Conservation (phyloP, 257 asterid genomes). For the Fraxinus americana region DNA sequence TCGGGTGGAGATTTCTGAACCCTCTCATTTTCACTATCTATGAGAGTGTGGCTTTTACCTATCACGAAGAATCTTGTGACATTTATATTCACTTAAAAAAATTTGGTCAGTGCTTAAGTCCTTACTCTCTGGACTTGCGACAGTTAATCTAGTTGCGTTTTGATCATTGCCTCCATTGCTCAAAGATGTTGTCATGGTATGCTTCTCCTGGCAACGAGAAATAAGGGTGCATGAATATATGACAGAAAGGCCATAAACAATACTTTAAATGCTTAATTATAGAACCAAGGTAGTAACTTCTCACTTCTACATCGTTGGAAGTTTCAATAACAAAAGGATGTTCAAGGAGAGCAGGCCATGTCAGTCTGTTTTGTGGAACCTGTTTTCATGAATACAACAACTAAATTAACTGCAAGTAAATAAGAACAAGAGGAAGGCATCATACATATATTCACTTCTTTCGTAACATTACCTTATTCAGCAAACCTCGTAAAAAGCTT, state of each 20-base stretch:
- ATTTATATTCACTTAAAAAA: slow-evolving; percentile 23
- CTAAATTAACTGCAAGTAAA: slow-evolving; percentile 29
- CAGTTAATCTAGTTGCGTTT: slow-evolving; percentile 45
- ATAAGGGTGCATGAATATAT: slow-evolving; percentile 17
- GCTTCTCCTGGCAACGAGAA: slow-evolving; percentile 47
- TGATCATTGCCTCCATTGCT: slow-evolving; percentile 55
- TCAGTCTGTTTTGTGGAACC: slow-evolving; percentile 89
- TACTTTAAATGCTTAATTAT: slow-evolving; percentile 23
- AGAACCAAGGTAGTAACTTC: slow-evolving; percentile 26
- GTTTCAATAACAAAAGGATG: slow-evolving; percentile 88
- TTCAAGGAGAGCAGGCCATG: slow-evolving; percentile 98
- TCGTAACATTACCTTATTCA: slow-evolving; percentile 70
- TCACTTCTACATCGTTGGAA: slow-evolving; percentile 49
- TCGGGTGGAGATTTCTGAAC: slow-evolving; percentile 41
- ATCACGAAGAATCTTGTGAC: slow-evolving; percentile 13
- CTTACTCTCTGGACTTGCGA: slow-evolving; percentile 46
- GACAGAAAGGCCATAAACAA: slow-evolving; percentile 7
- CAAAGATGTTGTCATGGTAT: slow-evolving; percentile 34
- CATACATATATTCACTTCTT: slow-evolving; percentile 13
- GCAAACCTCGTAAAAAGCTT: slow-evolving; percentile 90
- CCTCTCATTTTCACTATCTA: slow-evolving; percentile 42
- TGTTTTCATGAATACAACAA: slow-evolving; percentile 35
- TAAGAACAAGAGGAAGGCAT: slow-evolving; percentile 20
- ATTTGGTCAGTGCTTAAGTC: slow-evolving; percentile 15
- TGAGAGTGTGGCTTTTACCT: slow-evolving; percentile 57